Percentiles rank a stretch among this genome's conserved stretches.
phyloP scores from a whole-genome alignment of 2,329 filamentous ascomycete genomes.

The Diaporthe longicolla region DNA sequence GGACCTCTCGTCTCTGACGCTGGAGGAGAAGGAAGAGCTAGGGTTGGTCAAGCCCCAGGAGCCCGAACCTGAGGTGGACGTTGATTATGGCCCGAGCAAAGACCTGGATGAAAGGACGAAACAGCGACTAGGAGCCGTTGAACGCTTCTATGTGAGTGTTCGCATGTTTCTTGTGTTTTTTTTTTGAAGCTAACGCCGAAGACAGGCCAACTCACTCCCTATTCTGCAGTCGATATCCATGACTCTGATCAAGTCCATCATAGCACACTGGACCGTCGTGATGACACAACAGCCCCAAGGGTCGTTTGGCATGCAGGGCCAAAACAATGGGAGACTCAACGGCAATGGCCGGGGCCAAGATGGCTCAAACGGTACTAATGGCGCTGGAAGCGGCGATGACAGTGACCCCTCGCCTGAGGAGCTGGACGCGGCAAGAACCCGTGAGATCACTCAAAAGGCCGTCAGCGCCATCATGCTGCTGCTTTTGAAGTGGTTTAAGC shows the following conservation, averaged over 20 bases:
- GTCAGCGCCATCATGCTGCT: constrained; percentile 90
- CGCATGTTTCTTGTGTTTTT: neutral
- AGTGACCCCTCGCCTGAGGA: constrained; percentile 77
- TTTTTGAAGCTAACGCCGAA: constrained; percentile 48
- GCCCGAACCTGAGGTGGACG: constrained; percentile 53
- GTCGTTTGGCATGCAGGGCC: constrained; percentile 25
- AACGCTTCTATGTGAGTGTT: constrained; percentile 84
- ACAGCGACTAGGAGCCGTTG: constrained; percentile 79
- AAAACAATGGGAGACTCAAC: constrained; percentile 37
- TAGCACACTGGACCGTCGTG: constrained; percentile 89
- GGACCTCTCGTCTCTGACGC: constrained; percentile 53
- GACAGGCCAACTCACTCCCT: constrained; percentile 80
- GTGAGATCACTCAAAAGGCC: constrained; percentile 92
- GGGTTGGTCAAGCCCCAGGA: constrained; percentile 62
- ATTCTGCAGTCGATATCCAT: constrained; percentile 94
- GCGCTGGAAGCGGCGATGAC: constrained; percentile 51
- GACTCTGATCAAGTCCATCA: constrained; percentile 88
- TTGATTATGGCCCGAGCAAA: constrained; percentile 67
- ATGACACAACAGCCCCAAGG: constrained; percentile 70
- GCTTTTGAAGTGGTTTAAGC: constrained; percentile 95
- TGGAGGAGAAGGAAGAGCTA: constrained; percentile 62
- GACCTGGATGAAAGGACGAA: constrained; percentile 68
- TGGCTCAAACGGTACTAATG: constrained; percentile 49
- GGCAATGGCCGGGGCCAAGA: constrained; percentile 52
- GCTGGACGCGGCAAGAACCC: constrained; percentile 82